These are phyloP conservation scores for Fraxinus floribunda DNA, from an alignment of 305 asterid species.

Conservation along the genomic window DNA sequence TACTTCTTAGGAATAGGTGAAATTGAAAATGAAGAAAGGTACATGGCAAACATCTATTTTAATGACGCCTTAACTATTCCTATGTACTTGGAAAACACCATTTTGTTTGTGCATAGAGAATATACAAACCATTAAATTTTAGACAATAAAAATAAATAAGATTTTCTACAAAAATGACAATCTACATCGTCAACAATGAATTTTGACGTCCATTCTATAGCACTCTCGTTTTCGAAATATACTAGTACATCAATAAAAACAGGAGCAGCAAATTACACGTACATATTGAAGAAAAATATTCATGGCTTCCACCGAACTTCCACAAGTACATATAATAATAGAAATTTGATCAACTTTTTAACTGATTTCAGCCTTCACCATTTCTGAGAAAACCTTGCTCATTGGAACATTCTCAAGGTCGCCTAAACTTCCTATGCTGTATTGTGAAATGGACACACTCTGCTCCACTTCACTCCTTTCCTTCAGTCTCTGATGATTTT, in stretches of 20 bases:
- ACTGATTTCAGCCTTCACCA: slow-evolving; percentile 48
- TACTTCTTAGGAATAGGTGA: too few species aligned
- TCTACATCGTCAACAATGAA: neutral
- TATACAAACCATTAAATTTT: neutral
- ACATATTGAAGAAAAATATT: neutral
- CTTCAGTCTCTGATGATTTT: slow-evolving; percentile 8
- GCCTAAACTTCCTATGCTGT: slow-evolving; percentile 24
- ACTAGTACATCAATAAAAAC: neutral
- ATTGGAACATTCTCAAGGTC: slow-evolving; percentile 57
- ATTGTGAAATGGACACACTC: neutral
- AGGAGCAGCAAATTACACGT: neutral
- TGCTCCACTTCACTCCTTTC: slow-evolving; percentile 22
- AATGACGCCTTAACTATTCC: too few species aligned
- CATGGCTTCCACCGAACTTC: neutral
- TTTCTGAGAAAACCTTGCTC: slow-evolving; percentile 66
- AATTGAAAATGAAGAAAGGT: too few species aligned
- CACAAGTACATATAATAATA: neutral
- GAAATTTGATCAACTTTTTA: slow-evolving; percentile 12
- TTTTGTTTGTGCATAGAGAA: neutral
- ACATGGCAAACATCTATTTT: too few species aligned
- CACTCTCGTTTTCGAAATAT: neutral
- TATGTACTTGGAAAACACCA: too few species aligned
- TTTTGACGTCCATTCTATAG: neutral
- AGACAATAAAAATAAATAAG: neutral
- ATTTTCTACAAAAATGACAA: neutral